These are phyloP conservation scores for Saccharomycopsis guyanensis DNA, from an alignment of 805 yeast species.

Conservation along the genomic window DNA sequence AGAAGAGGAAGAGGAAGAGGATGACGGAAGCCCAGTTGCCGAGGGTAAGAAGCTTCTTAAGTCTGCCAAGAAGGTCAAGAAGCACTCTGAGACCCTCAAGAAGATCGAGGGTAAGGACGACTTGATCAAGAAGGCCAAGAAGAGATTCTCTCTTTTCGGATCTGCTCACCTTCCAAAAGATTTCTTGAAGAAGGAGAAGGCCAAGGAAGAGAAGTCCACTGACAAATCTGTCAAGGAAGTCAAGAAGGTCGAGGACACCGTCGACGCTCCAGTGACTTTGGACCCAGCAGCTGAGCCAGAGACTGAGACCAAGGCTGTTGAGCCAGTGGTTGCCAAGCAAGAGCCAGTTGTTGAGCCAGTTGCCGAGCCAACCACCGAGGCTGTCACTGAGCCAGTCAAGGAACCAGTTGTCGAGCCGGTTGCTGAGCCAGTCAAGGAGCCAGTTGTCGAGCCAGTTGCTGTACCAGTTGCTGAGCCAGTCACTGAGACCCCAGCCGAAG, in stretches of 20 bases:
- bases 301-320: conserved; percentile 3
- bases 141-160: conserved; percentile 15
- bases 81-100: too few relatives aligned
- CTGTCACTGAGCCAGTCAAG: conserved; percentile 14
- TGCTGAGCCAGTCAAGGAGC: conserved; percentile 18
- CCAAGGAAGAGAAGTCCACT: conserved; percentile 1
- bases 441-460: too few relatives aligned
- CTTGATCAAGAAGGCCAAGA: conserved; percentile 10
- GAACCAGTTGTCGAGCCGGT: too few relatives aligned
- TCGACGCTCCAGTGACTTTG: conserved; percentile 13
- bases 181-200: conserved; percentile 11
- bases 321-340: conserved; percentile 25
- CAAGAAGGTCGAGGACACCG: conserved; percentile 18
- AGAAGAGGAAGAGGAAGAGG: too few relatives aligned
- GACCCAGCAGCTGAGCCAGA: conserved; percentile 18
- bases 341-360: conserved; percentile 20
- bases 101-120: conserved; percentile 6
- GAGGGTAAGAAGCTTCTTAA: too few relatives aligned
- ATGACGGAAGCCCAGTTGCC: too few relatives aligned
- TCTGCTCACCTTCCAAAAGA: conserved; percentile 10
- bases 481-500: conserved; percentile 6
- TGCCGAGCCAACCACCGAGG: conserved; percentile 11
- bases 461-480: conserved; percentile 5
- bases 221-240: conserved; percentile 6
- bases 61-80: neutral